Evolutionary conservation across 805 yeast genomes (phyloP).

Genomic region (Kluyveromyces aestuarii): DNA sequence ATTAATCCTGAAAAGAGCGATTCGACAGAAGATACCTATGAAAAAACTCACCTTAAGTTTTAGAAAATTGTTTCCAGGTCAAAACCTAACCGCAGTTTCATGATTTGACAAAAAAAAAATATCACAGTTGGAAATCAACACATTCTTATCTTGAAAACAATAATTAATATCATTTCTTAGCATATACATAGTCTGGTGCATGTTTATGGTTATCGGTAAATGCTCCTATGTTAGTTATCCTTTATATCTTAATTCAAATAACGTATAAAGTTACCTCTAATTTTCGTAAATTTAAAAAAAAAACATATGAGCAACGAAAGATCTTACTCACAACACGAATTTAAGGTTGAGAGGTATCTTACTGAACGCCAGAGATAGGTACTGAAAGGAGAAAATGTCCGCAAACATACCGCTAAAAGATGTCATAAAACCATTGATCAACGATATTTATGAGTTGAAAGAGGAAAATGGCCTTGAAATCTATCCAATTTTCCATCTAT

Average conservation of each 20-base stretch:
- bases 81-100: no score
- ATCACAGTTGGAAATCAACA: no score
- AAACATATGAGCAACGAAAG: not conserved
- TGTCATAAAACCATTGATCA: conserved; percentile 5
- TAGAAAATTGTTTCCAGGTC: no score
- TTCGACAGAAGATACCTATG: no score
- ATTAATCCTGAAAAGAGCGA: no score
- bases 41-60: no score
- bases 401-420: not conserved
- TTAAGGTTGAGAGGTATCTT: not conserved
- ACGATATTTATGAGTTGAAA: conserved; percentile 16
- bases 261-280: not conserved
- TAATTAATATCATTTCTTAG: no score
- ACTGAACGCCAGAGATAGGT: not conserved
- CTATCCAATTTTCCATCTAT: conserved; percentile 23
- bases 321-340: not conserved
- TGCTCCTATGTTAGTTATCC: not conserved
- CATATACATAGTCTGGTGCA: no score
- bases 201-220: no score
- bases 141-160: no score
- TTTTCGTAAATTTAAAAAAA: no score
- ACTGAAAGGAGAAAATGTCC: not conserved
- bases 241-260: not conserved
- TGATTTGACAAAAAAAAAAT: no score
- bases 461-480: conserved; percentile 23